Evolutionary conservation across 2,329 filamentous ascomycete species (phyloP), one percentile per base, ranked within the genome.

Genomic region (Curvularia sp.): DNA sequence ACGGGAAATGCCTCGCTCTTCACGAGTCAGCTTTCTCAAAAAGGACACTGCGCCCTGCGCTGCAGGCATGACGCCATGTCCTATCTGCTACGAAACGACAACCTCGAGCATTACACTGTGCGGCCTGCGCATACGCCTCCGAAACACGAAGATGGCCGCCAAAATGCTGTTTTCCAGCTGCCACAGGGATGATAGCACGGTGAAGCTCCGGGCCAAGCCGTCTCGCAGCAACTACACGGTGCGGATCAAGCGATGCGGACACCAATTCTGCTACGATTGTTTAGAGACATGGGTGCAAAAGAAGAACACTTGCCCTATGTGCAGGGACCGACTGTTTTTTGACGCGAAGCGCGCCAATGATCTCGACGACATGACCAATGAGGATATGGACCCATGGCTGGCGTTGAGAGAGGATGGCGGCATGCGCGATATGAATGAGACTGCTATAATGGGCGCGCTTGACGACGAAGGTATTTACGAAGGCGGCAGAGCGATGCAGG

Each of bases 251-350:
- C 6, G 22, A n/a, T 56, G 54, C 15, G 54, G 54, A 9, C 54
- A 56, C 43, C 7, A 6, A 7, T 51, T 56, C 30, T 56, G 54
- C 31, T 46, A 28, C n/a, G 31, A 46, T 9, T 56, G 54, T 18
- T 33, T 56, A n/a, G 24, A 38, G 31, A 28, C 18, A 3, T 56
- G 54, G 54, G 20, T 51, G 3, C 12, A 10, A 30, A 31, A 56
- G 18, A 46, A 35, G 5, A 46, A 39, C 13, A 56, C 54, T 2
- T 56, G 54, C 13, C 54, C 54, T 1, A 51, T 51, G 41, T 56
- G 54, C 9, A 22, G 54, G 10, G 47, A 28, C 4, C 15, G 33
- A 26, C 41, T 56, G 6, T 51, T 56, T 22, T 13, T n/a, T 20
- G 44, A 42, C 3, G 13, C 24, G 30, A 24, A 8, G 39, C n/a